Evolutionary conservation across 257 asterid species (phyloP), one percentile per base, ranked within the genome.

Genomic region (Ocimum tenuiflorum): DNA sequence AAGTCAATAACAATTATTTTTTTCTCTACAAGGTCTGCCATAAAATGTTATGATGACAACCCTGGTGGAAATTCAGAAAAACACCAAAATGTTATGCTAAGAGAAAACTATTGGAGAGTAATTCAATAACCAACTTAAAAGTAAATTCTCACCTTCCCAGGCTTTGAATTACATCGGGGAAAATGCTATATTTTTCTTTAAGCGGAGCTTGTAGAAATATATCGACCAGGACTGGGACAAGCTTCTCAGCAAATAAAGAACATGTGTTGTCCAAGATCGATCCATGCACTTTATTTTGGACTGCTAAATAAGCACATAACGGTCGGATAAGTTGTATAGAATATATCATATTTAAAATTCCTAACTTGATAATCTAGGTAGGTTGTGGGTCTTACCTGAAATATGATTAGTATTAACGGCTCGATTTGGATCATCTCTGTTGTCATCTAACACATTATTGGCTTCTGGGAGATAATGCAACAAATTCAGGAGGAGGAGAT

Each of bases 91-190:
- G 3, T 18, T 49, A 41, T 20, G 65, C 12, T 29, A 38, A 50
- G 57, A n/a, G 19, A 59, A n/a, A n/a, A 42, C 8, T 63, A 46
- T 23, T 12, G 65, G 63, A 48, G 63, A 61, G 24, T 42, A 27
- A 27, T 27, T 27, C 31, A 61, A 15, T 20, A 42, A 55, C 31
- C 55, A 36, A 42, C n/a, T n/a, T 17, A 36, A 35, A 29, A 58
- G 52, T 18, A 41, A 58, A 68, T 49, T 70, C 88, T 84, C 79
- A 92, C 99, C 99, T 92, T 83, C 99, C 99, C 72, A 92, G 81
- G 64, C 86, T 79, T 83, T 81, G 94, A 73, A 92, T 82, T 68
- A 88, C 72, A 69, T 84, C 87, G 63, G 95, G 84, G 14, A 77
- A 79, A 38, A 81, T 71, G 31, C 75, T 75, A 65, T 85, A 81